Conservation (phyloP, 2,329 filamentous ascomycete species). For the Claviceps sp. region DNA sequence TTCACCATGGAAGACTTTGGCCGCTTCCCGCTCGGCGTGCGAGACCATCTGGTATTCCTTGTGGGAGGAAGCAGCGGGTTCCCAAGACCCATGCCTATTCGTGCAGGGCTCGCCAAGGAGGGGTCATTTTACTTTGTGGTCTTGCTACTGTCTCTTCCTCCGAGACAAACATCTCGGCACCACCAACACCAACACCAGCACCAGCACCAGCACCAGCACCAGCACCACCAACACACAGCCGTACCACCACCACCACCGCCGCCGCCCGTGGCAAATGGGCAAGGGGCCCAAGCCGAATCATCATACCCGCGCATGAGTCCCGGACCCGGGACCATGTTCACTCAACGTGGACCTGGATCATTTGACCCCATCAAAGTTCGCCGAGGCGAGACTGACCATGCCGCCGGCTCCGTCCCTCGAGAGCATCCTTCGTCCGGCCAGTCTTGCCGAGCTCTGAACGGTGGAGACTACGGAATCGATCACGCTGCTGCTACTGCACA, state of each 20-base stretch:
- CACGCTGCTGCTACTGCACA: neutral
- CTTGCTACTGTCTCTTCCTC: slow-evolving; percentile 27
- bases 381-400: slow-evolving; percentile 17
- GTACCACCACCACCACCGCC: neutral
- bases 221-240: too few species aligned
- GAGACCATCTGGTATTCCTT: slow-evolving; percentile 40
- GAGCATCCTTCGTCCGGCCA: neutral
- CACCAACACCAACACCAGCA: slow-evolving; percentile 15
- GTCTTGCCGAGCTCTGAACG: neutral
- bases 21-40: slow-evolving; percentile 37
- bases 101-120: slow-evolving; percentile 44
- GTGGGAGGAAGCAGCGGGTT: slow-evolving; percentile 36
- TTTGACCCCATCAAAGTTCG: slow-evolving; percentile 33
- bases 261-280: slow-evolving; percentile 29
- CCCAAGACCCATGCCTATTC: slow-evolving; percentile 33
- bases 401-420: neutral
- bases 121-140: slow-evolving; percentile 51
- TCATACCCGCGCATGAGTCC: slow-evolving; percentile 20
- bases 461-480: neutral
- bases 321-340: slow-evolving; percentile 17
- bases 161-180: slow-evolving; percentile 22
- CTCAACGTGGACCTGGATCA: slow-evolving; percentile 27
- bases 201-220: too few species aligned
- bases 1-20: slow-evolving; percentile 40
- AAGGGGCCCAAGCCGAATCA: slow-evolving; percentile 30